phyloP scores from a whole-genome alignment of 225 moss, liverwort and hornwort genomes.

The Neckera pumila region DNA sequence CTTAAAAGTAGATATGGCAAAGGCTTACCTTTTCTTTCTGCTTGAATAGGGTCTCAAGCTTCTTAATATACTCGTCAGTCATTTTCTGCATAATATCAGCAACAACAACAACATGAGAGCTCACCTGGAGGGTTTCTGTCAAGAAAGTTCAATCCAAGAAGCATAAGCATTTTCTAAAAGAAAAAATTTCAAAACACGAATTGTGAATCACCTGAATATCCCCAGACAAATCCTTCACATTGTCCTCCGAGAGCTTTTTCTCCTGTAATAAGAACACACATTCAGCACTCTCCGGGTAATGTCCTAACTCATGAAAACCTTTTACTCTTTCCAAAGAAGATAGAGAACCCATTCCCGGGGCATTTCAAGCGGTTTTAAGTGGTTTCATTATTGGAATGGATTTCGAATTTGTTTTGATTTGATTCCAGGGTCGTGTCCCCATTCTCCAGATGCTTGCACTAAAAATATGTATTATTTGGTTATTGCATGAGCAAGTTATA shows the following conservation, averaged over 20 bases:
- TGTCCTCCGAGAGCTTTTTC: constrained; percentile 81
- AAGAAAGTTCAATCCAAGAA: neutral
- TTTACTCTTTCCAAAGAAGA: neutral
- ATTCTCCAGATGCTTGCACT: neutral
- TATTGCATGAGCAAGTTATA: neutral
- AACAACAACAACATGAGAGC: neutral
- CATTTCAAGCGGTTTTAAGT: neutral
- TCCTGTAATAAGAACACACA: constrained; percentile 32
- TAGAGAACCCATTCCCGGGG: neutral
- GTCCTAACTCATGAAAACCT: neutral
- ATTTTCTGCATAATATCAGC: constrained; percentile 61
- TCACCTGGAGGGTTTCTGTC: neutral
- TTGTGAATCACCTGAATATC: constrained; percentile 71
- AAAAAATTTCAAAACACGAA: neutral
- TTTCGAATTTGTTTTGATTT: neutral
- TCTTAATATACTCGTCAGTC: constrained; percentile 91
- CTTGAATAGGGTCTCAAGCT: constrained; percentile 73
- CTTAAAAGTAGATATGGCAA: neutral
- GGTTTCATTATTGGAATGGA: neutral
- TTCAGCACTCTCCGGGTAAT: neutral
- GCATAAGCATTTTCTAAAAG: neutral
- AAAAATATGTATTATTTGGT: neutral
- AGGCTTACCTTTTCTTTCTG: constrained; percentile 81
- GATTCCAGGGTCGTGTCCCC: neutral
- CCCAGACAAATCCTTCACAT: constrained; percentile 66